Base-by-base conservation (phyloP, 805 yeast species). In the Tanozyma kutaoensis region DNA sequence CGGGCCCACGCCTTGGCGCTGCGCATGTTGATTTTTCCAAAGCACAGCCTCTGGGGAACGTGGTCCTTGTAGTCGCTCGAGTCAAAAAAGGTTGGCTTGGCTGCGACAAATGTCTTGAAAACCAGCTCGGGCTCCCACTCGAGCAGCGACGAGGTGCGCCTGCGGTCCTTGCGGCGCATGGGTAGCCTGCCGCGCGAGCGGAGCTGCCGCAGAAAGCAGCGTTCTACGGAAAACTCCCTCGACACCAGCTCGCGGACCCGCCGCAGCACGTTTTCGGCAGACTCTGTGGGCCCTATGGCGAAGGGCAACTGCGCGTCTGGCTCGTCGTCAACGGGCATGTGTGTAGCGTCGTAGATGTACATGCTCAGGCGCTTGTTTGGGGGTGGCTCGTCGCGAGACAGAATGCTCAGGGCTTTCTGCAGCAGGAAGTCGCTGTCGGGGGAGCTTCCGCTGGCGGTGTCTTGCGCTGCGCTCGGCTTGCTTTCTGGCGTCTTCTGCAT, bases 21-120 rank as follows among this genome's bases (percentile, higher is more conserved):
- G 28, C 64, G 38, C 64, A 57, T 57, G 33, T 55, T 56, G 21
- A 57, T 48, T 23, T 43, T 48, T 5, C 64, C 64, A 32, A 57
- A 56, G 32, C 62, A 54, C 3, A 58, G 52, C 10, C 35, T 30
- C 11, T 22, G 23, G 2, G 63, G 61, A 9, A 52, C 39, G 15
- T 35, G 22, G 23, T 42, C 46, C 17, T 38, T 42, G 28, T 47
- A 51, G 24, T 45, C 43, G n/a, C 53, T 38, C 28, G 40, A 45
- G 24, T 49, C 49, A 29, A 49, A 37, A 16, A 42, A 46, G n/a
- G 26, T 31, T 4, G 49, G 42, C 23, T 49, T 52, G 29, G 43
- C 26, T 30, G 45, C 49, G 6, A 58, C 48, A 27, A 42, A 53
- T 3, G 55, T 58, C 12, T 52, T 44, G 31, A 39, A 52, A 7